Conservation (phyloP, 2,329 filamentous ascomycete species). For the Botrytis porri region DNA sequence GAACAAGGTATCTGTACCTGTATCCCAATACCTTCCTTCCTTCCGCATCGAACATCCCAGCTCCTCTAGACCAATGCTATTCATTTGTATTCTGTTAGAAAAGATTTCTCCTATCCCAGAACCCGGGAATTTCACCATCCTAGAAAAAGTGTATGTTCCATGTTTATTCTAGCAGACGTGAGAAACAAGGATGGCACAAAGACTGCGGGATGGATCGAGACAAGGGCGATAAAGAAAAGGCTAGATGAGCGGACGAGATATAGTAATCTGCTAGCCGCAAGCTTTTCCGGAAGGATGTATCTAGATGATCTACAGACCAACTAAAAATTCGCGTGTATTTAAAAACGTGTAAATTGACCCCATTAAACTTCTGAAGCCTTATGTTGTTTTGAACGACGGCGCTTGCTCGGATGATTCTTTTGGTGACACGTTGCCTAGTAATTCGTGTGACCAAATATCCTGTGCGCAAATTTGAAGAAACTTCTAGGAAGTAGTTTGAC, state of each 20-base stretch:
- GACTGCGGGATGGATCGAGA: background rate
- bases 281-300: background rate
- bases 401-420: background rate
- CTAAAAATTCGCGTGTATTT: background rate
- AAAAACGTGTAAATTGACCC: background rate
- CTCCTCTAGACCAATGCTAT: background rate
- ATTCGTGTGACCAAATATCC: background rate
- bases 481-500: background rate
- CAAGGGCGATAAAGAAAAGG: background rate
- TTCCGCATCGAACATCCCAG: background rate
- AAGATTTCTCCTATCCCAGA: background rate
- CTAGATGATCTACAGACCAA: background rate
- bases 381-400: conserved; percentile 5
- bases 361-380: background rate
- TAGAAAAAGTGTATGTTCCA: background rate
- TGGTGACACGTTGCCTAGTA: background rate
- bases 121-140: background rate
- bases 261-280: background rate
- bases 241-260: background rate
- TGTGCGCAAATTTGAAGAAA: conserved; percentile 10
- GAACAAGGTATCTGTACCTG: background rate
- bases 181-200: conserved; percentile 10
- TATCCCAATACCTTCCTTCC: background rate
- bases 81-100: background rate
- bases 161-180: background rate